Evolutionary conservation across 2,329 filamentous ascomycete genomes (phyloP), one percentile per base, ranked within the genome.

Genomic region (Colletotrichum acutatum): DNA sequence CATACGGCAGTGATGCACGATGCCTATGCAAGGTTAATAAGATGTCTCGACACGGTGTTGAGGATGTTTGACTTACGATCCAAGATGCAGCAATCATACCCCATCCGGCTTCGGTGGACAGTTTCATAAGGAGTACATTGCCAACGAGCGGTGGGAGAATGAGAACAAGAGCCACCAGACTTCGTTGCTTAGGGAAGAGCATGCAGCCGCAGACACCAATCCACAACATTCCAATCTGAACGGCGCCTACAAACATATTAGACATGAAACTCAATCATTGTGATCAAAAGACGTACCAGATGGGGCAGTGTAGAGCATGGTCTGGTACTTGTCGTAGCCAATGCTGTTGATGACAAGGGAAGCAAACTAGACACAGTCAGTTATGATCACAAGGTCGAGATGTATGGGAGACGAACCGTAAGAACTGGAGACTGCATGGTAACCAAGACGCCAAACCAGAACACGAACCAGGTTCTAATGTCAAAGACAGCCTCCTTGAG

Each of bases 301-400:
- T 0, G 86, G 86, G 0, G 84, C 82, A 4, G 81, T 83, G 76
- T 85, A 85, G 0, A 88, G 80, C 78, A 88, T 82, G 1, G 86
- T 88, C 24, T 86, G 77, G 19, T 81, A 82, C 22, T 83, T 80
- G 56, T 80, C 78, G 76, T 86, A 87, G 1, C 85, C 85, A 6
- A 87, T 81, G 12, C 78, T 80, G 57, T 84, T 84, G 76, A 88
- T 88, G 24, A 88, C 83, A 5, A 88, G 81, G 0, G 85, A 86
- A 1, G 86, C 85, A 72, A 88, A 88, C 77, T 84, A 64, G 9
- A 49, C 1, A 6, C 3, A 54, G 53, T 70, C 53, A 69, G 42
- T 14, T 22, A 2, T 0, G 7, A 6, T 16, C 8, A 1, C 1
- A n/a, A 6, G 12, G 1, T 2, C 5, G 3, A 8, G 9, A 14